A percentile compares a stretch with the other conserved stretches of the same genome.
phyloP scores from a whole-genome alignment of 2,329 filamentous ascomycete species.

The Fusarium buxicola region DNA sequence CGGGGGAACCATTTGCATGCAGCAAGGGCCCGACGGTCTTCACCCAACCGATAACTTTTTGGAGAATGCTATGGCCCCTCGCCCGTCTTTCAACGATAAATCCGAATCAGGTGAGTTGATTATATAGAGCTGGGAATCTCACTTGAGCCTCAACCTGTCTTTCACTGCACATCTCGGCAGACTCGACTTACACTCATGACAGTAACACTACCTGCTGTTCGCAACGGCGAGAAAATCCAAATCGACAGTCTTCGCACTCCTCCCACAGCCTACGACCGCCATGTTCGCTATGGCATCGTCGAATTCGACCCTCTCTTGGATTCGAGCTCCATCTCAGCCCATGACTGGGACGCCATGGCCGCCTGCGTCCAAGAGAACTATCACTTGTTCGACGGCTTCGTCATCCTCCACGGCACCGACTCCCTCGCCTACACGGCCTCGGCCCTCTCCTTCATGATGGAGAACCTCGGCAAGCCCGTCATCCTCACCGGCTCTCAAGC shows the following conservation, averaged over 20 bases:
- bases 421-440: constrained; percentile 90
- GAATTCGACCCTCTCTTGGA: constrained; percentile 89
- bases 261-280: constrained; percentile 80
- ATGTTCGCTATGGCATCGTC: constrained; percentile 84
- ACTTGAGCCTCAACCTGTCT: background rate
- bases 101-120: constrained; percentile 47
- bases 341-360: constrained; percentile 88
- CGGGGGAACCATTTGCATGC: constrained; percentile 92
- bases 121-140: background rate
- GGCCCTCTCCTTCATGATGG: constrained; percentile 92
- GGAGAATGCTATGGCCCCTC: constrained; percentile 82
- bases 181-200: constrained; percentile 5
- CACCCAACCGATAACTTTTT: constrained; percentile 85
- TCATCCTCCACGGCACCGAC: constrained; percentile 91
- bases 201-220: constrained; percentile 64
- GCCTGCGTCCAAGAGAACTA: constrained; percentile 85
- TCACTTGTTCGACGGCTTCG: constrained; percentile 88
- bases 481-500: constrained; percentile 86
- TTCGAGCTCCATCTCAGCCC: constrained; percentile 88
- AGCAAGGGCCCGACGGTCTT: constrained; percentile 81
- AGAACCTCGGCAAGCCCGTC: constrained; percentile 90
- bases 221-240: constrained; percentile 59
- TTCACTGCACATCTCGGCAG: background rate
- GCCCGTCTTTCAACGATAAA: constrained; percentile 85
- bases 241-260: constrained; percentile 83